A percentile compares a stretch with the other conserved stretches of the same genome.
phyloP scores from a whole-genome alignment of 169 alveolate species.

The Cryptosporidium canis region DNA sequence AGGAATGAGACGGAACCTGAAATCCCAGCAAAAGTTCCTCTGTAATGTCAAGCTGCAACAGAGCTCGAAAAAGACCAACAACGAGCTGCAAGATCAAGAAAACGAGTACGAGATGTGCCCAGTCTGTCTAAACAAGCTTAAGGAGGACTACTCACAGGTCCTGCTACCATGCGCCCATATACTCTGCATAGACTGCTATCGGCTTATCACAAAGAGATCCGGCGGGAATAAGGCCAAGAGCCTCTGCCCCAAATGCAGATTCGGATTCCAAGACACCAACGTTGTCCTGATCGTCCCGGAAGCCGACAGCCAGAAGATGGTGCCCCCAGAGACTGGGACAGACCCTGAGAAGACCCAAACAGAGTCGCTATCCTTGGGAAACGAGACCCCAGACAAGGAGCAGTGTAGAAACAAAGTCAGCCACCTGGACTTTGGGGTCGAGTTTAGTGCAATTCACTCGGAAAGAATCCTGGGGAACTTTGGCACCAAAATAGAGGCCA shows the following conservation, averaged over 20 bases:
- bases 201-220: constrained; percentile 4
- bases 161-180: constrained; percentile 60
- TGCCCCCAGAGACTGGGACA: neutral
- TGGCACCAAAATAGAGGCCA: constrained; percentile 56
- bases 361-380: neutral
- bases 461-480: constrained; percentile 25
- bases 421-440: neutral
- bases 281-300: constrained; percentile 53
- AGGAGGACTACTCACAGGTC: constrained; percentile 20
- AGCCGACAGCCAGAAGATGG: neutral
- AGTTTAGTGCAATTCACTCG: neutral
- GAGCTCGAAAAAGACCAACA: neutral
- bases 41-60: constrained; percentile 9
- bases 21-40: constrained; percentile 59
- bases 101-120: constrained; percentile 29
- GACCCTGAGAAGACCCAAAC: neutral
- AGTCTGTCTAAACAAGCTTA: constrained; percentile 6
- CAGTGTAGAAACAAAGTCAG: neutral
- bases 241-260: constrained; percentile 63
- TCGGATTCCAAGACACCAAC: constrained; percentile 6
- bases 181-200: constrained; percentile 47
- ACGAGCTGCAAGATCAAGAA: neutral
- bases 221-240: neutral
- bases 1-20: constrained; percentile 2
- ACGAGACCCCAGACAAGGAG: neutral